Evolutionary conservation across 306 rosid genomes (phyloP), one percentile per base, ranked within the genome.

Genomic region (Luffa acutangula): DNA sequence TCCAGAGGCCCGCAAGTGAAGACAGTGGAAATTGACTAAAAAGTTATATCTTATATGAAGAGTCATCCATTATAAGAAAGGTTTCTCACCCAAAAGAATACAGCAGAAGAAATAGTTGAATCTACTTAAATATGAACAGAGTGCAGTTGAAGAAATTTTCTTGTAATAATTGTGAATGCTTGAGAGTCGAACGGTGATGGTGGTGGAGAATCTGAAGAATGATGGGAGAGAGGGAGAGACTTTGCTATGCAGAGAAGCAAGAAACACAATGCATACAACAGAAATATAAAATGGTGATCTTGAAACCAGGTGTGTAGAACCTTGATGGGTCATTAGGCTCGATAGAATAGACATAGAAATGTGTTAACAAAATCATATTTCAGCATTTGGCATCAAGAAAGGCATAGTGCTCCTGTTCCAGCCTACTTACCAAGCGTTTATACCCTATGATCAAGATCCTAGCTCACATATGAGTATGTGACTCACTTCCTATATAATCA

Each of bases 51-150:
- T 31, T 73, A 7, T 6, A 73, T 12, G n/a, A 48, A 21, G 57
- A 72, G 48, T 45, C 39, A 43, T 54, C 64, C 36, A 83, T 49
- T 34, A 31, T 14, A 66, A 37, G 31, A 39, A 48, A 72, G 10
- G 12, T 25, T 72, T 48, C 77, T 72, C 77, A 72, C 42, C 57
- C 46, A 72, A 48, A 31, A 72, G 58, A 21, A 72, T 25, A 72
- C 6, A 72, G 58, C 11, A 72, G 77, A 72, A 72, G 58, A 45
- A 72, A 69, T 69, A 69, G 75, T 69, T 31, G 57, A 45, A 72
- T 72, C 21, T 14, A 48, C 42, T 46, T 69, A 25, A 72, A 72
- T 13, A 31, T 72, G 77, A 72, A 48, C 58, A 72, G 39, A 72
- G 76, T 46, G 25, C 56, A 45, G 18, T 46, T 13, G 77, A 72